Evolutionary conservation across 768 basidiomycete species (phyloP), one percentile per base, ranked within the genome.

Genomic region (Trametes gibbosa): DNA sequence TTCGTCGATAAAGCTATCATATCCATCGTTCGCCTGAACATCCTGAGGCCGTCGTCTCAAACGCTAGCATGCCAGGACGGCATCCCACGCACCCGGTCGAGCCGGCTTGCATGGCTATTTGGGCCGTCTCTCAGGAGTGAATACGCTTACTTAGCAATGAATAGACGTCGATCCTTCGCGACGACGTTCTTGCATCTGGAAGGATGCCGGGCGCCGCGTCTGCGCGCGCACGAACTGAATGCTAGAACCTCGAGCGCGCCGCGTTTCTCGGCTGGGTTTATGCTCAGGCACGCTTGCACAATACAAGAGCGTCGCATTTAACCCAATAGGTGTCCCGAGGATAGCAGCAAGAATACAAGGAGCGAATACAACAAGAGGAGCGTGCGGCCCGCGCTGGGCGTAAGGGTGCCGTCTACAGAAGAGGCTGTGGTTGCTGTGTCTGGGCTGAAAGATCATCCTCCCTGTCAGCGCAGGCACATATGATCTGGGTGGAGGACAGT

Each of bases 361-460:
- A 56, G 53, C 21, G 58, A 35, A 39, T 56, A 63, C 50, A 60
- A 51, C 47, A 58, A 40, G 4, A 62, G 40, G 16, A 56, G 45
- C 24, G 51, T 23, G 42, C 48, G 51, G 23, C 54, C 51, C 10
- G 19, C 5, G 47, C 50, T 32, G 43, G 47, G 21, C 32, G 48
- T 53, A 13, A 45, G 24, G 34, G 39, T 21, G 39, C 42, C 19
- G 8, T 45, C 39, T 21, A 17, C 52, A 48, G 49, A 45, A 34
- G 40, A 21, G 7, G 39, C 47, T 4, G 58, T 41, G 24, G 50
- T 66, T 6, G 66, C 58, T 12, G 66, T 67, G 45, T 67, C 59
- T 32, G 66, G 66, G 5, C 65, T 66, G 49, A 51, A 24, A 48
- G 42, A 43, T 32, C 29, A 32, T 32, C 29, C 29, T 32, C 29